Evolutionary conservation across 108 stramenopile genomes (phyloP), one percentile per base, ranked within the genome.

Genomic region (Discostella pseudostelligera): DNA sequence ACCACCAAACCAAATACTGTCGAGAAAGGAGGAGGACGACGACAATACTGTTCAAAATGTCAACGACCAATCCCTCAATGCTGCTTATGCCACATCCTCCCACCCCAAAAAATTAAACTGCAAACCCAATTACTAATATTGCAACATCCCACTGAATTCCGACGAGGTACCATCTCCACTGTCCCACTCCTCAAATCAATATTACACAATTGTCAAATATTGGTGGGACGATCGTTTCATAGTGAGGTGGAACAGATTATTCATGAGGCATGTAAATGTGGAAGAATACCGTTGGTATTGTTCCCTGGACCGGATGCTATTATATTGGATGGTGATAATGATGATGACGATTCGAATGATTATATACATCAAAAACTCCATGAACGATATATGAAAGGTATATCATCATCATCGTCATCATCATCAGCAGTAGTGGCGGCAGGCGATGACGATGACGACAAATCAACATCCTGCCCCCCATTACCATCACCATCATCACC

Each of bases 141-240:
- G 37, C 84, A 84, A 39, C 84, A 84, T 67, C 84, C 84, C 0
- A 55, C 55, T 20, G 84, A 84, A 76, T 82, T 77, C 61, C 69
- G 84, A 39, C 69, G 79, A 17, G 73, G 77, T 42, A 74, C 67
- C 2, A 60, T 82, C 14, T 82, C 81, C 2, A 85, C 84, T 3
- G 79, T 82, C 24, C 84, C 84, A 22, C 53, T 85, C 11, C 32
- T 85, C 29, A 48, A 43, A 39, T 46, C 82, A 21, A 75, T 82
- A 0, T 45, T 85, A 12, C 70, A 85, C 29, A 50, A 85, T 40
- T 64, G 66, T 24, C 37, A 65, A 8, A 69, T 85, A 1, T 50
- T 65, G 28, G 75, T 81, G 1, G 84, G 81, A 7, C 60, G 70
- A 17, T 54, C 61, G 20, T 85, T 85, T 35, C 67, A 69, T 39